Evolutionary conservation across 768 basidiomycete genomes (phyloP), one percentile per base, ranked within the genome.

Genomic region (Mycena galopus): DNA sequence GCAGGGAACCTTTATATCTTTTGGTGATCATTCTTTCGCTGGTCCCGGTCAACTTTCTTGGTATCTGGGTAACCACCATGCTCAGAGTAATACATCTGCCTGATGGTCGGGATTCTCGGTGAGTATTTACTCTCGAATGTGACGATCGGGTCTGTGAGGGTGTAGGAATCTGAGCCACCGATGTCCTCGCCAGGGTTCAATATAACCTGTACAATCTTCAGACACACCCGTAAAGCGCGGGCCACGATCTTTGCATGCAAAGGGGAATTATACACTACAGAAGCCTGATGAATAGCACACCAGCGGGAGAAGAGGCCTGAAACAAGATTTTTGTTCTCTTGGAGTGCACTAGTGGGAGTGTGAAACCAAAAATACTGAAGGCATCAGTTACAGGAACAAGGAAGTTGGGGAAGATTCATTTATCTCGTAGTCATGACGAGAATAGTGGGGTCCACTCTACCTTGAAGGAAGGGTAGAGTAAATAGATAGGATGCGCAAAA

Each of bases 41-140:
- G 47, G n/a, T 47, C 14, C 47, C 47, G n/a, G 47, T 21, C 47
- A 14, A 47, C n/a, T 47, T 47, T 14, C 47, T 47, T 47, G 47
- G 47, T 6, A 47, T 23, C 47, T 23, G 47, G 47, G 14, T 47
- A 6, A 47, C 5, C 47, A 47, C 47, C 47, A 47, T 47, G 47
- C n/a, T 47, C 47, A 47, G 23, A 47, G 21, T 47, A 47, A 47
- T 11, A 47, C 47, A 47, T 47, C 47, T 47, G 47, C 47, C 47
- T 47, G 47, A 23, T 47, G 5, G 47, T 47, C n/a, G 11, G 47
- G 47, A 23, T 47, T 19, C 47, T 47, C 47, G 39, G 39, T 42
- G n/a, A n/a, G n/a, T 71, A 71, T 21, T 42, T 61, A 37, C 65
- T 33, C 47, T 71, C 69, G 57, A 65, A 71, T 33, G 68, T 63